A percentile compares a stretch with the other conserved stretches of the same genome.
These are phyloP conservation scores for Phytopythium sindhum DNA, from an alignment of 352 stramenopile genomes.

Conservation along the genomic window DNA sequence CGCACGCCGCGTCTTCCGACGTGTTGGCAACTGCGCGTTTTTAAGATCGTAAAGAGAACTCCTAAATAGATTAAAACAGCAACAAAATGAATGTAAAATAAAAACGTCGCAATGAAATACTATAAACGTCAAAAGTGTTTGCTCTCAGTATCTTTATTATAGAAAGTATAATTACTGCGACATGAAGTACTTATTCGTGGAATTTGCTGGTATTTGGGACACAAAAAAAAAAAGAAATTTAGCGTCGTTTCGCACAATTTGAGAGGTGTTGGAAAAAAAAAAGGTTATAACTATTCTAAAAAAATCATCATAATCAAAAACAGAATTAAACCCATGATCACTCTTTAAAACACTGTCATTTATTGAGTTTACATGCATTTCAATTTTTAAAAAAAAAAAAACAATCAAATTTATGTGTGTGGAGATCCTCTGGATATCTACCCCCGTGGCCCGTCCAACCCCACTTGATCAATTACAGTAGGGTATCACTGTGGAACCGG, in stretches of 20 bases:
- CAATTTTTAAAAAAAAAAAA: background rate
- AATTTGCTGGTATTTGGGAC: background rate
- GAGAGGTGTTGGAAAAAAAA: too few species aligned
- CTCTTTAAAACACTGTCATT: too few species aligned
- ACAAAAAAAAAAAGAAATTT: background rate
- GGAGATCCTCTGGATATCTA: background rate
- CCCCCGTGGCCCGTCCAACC: background rate
- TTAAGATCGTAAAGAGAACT: too few species aligned
- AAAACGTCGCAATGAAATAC: background rate
- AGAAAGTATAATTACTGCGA: background rate
- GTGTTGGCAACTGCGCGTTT: background rate
- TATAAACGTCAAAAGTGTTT: background rate
- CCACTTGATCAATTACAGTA: background rate
- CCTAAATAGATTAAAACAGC: background rate
- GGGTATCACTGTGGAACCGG: background rate
- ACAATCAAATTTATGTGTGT: background rate
- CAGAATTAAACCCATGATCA: too few species aligned
- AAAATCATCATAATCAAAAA: too few species aligned
- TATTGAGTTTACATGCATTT: too few species aligned
- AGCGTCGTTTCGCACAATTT: too few species aligned
- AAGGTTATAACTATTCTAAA: too few species aligned
- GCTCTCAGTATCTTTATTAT: background rate
- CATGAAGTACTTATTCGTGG: background rate
- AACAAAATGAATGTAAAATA: background rate
- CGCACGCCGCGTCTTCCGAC: background rate